Percentiles rank a stretch among this genome's conserved stretches.
Conservation (phyloP, 108 stramenopile genomes). For the Cylindrotheca closterium region DNA sequence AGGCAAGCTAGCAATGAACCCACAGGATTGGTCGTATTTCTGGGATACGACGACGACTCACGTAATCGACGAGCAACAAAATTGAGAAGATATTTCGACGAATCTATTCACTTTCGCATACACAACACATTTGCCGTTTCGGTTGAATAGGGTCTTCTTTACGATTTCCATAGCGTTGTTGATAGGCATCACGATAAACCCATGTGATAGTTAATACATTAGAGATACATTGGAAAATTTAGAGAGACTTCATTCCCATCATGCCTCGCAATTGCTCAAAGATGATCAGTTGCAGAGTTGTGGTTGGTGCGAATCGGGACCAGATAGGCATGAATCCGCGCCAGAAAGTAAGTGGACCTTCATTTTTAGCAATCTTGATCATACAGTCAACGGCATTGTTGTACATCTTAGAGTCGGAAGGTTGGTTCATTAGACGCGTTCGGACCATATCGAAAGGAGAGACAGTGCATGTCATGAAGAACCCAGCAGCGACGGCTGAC, state of each 20-base stretch:
- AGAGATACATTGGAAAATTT: too few relatives aligned
- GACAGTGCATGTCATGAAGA: slow-evolving; percentile 94
- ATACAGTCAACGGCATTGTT: slow-evolving; percentile 82
- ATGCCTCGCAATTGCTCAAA: slow-evolving; percentile 83
- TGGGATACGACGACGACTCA: too few relatives aligned
- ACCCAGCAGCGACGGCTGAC: slow-evolving; percentile 84
- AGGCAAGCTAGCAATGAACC: too few relatives aligned
- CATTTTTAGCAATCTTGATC: slow-evolving; percentile 82
- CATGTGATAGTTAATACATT: too few relatives aligned
- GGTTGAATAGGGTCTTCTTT: too few relatives aligned
- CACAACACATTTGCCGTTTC: too few relatives aligned
- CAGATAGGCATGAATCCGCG: slow-evolving; percentile 94
- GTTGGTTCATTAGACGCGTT: slow-evolving; percentile 92
- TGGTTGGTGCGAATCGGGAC: slow-evolving; percentile 91
- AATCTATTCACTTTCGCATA: too few relatives aligned
- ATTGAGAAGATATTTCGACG: too few relatives aligned
- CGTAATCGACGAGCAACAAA: too few relatives aligned
- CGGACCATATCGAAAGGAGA: slow-evolving; percentile 90
- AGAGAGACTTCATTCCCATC: slow-evolving; percentile 83
- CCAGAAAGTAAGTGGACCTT: slow-evolving; percentile 85
- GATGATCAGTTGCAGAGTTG: slow-evolving; percentile 87
- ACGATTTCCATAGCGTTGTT: too few relatives aligned
- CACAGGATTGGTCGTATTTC: too few relatives aligned
- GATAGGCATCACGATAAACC: too few relatives aligned
- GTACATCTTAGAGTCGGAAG: slow-evolving; percentile 87